These are phyloP conservation scores for Didymellaceae sp. DNA, from an alignment of 2,329 filamentous ascomycete genomes.

Conservation along the genomic window DNA sequence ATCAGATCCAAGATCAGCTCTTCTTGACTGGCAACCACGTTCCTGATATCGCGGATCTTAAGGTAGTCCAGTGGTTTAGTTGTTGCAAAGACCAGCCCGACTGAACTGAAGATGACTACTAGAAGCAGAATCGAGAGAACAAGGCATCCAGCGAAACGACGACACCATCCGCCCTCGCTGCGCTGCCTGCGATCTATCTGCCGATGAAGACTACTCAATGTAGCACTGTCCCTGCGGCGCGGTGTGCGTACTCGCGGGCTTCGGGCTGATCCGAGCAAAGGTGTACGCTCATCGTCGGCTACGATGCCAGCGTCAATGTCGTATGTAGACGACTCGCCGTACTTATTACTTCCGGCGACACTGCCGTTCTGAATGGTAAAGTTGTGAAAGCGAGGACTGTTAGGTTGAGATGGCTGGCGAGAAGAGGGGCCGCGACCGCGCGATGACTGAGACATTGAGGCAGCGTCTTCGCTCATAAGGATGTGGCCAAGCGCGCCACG, in stretches of 20 bases:
- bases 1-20: slow-evolving; percentile 93
- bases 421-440: slow-evolving; percentile 67
- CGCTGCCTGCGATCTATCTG: slow-evolving; percentile 74
- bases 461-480: slow-evolving; percentile 58
- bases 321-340: slow-evolving; percentile 71
- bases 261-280: slow-evolving; percentile 72
- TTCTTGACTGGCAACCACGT: slow-evolving; percentile 91
- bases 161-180: slow-evolving; percentile 62
- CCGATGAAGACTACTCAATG: slow-evolving; percentile 56
- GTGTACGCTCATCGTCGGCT: slow-evolving; percentile 87
- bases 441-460: slow-evolving; percentile 72
- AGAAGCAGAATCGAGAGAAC: slow-evolving; percentile 82
- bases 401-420: slow-evolving; percentile 69
- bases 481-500: slow-evolving; percentile 73
- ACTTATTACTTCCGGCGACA: slow-evolving; percentile 56
- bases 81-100: slow-evolving; percentile 88
- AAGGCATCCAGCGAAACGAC: slow-evolving; percentile 83
- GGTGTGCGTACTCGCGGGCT: slow-evolving; percentile 60
- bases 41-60: slow-evolving; percentile 78
- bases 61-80: slow-evolving; percentile 86
- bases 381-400: slow-evolving; percentile 66
- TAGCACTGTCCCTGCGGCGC: slow-evolving; percentile 61
- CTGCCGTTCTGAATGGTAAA: slow-evolving; percentile 51
- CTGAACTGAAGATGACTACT: slow-evolving; percentile 81
- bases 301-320: slow-evolving; percentile 82